Base-by-base conservation (phyloP, 1,284 basidiomycete genomes). In the Sporisorium reilianum region DNA sequence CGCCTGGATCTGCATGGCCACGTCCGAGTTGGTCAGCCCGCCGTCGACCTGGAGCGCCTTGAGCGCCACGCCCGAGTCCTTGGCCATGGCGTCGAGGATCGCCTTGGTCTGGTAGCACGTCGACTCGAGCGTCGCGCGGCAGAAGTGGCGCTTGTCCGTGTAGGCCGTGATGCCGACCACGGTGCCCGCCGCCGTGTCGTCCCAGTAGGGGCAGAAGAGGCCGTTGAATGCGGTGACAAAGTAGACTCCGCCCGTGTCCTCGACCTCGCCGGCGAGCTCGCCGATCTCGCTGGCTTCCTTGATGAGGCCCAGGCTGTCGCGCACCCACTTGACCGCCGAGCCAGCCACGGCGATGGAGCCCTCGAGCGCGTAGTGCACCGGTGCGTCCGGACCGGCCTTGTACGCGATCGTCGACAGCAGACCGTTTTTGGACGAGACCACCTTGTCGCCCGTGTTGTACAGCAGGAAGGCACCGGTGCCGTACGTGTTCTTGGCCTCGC, bases 141-240 rank as follows among this genome's bases (percentile, higher is more conserved):
- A 93, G 80, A 99, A 93, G 86, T 98, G 96, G 7, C 92, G 90
- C 9, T 93, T 93, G 50, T 92, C 97, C 42, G 95, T 97, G 87
- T 94, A 97, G 41, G 93, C 91, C 0, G 95, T 93, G 58, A 99
- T 86, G 44, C 80, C 80, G 58, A 95, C 94, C 53, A 97, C 88
- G 30, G 92, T 86, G 0, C 93, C 94, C 12, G 90, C 91, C 18
- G 94, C 94, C 22, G 89, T 89, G 48, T 93, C 90, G 84, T 96
- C 94, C 94, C 94, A 96, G 85, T 94, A 93, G 1, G 85, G 86
- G 18, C 93, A 94, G 45, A 96, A 89, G 36, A 97, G 88, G 67
- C 95, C 95, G 57, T 91, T 92, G 87, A 98, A 97, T 10, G 93
- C 95, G 0, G 96, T 96, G 41, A 99, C 96, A 82, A 99, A 99